Base-by-base conservation (phyloP, 78 protist genomes). In the Dictyostelium capitatum region DNA sequence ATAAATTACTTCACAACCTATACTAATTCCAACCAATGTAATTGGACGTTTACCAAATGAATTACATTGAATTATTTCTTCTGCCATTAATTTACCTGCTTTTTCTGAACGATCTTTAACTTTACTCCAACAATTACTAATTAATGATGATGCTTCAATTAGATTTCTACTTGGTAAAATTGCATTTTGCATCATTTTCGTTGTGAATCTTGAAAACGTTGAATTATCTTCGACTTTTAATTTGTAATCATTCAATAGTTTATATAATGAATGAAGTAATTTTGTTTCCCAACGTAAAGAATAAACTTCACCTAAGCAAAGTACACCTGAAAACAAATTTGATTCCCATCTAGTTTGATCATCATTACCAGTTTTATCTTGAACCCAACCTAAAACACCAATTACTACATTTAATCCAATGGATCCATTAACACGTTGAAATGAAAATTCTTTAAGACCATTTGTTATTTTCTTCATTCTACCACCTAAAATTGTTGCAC, bases 41-140 rank as follows among this genome's bases (percentile, higher is more conserved):
- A 96, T 94, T 41, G 97, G 97, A 11, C 97, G 69, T n/a, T 12
- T 72, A 28, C 97, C 97, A 79, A 91, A 91, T 37, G 85, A 5
- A 14, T 28, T 53, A 10, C n/a, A 14, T 25, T 30, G 19, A 56
- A 80, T 15, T 14, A 91, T 77, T 67, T 83, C 89, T 14, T 91
- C 90, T 2, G 95, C 95, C 11, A 91, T 19, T 15, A 91, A 10
- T 30, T 78, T 57, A 4, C 84, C 93, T 3, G 93, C 93, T 37
- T 77, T 87, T 0, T 77, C 47, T 32, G 84, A 20, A 17, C 47
- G 47, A n/a, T 87, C 93, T 32, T 87, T 87, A 7, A 87, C 78
- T 43, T 67, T 74, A 11, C 84, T 79, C 92, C 92, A 85, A n/a
- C 56, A 15, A 0, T 82, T 85, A 32, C 62, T 43, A 5, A 87